Evolutionary conservation across 192 early-diverging fungal genomes (phyloP).

Genomic region (Phlyctochytrium planicorne): DNA sequence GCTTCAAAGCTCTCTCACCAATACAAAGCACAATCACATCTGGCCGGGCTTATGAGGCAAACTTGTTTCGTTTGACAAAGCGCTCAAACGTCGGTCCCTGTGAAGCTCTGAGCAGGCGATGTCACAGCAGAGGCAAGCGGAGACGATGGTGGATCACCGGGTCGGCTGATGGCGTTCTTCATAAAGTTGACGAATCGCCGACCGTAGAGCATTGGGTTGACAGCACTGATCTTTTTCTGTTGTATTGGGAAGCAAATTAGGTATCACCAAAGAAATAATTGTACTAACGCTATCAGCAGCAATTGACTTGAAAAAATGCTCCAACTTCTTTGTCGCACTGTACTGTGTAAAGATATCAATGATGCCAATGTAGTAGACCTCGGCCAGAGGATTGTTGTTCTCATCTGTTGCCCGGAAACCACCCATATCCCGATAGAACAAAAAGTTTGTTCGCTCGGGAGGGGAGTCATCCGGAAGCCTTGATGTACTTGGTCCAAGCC

Average conservation of each 20-base stretch:
- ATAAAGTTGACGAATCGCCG: conserved; percentile 89
- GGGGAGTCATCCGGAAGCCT: conserved; percentile 48
- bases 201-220: conserved; percentile 86
- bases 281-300: conserved; percentile 68
- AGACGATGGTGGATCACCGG: not conserved
- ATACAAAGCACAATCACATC: too few species aligned
- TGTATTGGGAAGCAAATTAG: not conserved
- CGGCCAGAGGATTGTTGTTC: conserved; percentile 57
- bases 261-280: not conserved
- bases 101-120: not conserved
- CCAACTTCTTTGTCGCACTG: conserved; percentile 81
- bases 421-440: conserved; percentile 90
- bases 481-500: conserved; percentile 51
- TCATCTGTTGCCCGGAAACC: conserved; percentile 80
- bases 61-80: too few species aligned
- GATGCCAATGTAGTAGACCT: conserved; percentile 91
- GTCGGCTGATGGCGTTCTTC: conserved; percentile 39
- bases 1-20: too few species aligned
- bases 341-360: conserved; percentile 99
- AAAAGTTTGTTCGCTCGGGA: conserved; percentile 61
- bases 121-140: not conserved
- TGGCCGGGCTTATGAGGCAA: too few species aligned
- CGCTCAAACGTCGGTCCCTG: too few species aligned
- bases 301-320: conserved; percentile 86
- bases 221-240: conserved; percentile 64